Percentiles rank a stretch among this genome's conserved stretches.
Evolutionary conservation across 352 stramenopile genomes (phyloP).

Genomic region (Pythium biforme): DNA sequence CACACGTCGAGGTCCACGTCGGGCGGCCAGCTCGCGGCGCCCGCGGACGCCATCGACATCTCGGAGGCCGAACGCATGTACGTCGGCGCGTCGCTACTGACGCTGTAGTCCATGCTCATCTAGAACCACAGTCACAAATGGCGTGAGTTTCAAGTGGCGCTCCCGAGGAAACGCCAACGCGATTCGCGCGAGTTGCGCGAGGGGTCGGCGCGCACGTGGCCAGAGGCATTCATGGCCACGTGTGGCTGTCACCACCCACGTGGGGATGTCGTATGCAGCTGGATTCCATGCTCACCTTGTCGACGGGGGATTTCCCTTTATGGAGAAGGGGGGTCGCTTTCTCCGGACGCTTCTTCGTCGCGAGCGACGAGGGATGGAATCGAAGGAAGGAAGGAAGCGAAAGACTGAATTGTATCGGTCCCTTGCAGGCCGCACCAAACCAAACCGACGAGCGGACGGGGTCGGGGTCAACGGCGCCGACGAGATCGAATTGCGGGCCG

Average conservation of each 20-base stretch:
- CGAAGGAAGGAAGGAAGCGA: constrained; percentile 5
- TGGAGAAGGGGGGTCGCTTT: constrained; percentile 12
- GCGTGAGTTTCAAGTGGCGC: no score
- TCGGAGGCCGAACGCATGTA: constrained; percentile 18
- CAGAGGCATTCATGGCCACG: no score
- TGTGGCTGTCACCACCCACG: no score
- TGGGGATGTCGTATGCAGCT: not conserved
- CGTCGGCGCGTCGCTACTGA: constrained; percentile 7
- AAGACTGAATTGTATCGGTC: constrained; percentile 22
- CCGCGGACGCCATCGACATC: constrained; percentile 11
- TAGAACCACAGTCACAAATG: not conserved
- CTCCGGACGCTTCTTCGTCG: constrained; percentile 13
- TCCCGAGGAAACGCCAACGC: no score
- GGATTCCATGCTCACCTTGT: constrained; percentile 12
- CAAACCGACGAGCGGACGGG: constrained; percentile 24
- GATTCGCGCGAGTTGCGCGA: no score
- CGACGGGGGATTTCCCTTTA: constrained; percentile 5
- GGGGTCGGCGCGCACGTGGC: no score
- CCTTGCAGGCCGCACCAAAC: not conserved
- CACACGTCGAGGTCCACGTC: constrained; percentile 78
- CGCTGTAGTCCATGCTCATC: constrained; percentile 27
- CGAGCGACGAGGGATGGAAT: constrained; percentile 5
- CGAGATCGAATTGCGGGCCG: not conserved
- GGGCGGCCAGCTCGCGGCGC: constrained; percentile 43
- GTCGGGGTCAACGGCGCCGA: constrained; percentile 15